A percentile compares a stretch with the other conserved stretches of the same genome.
Conservation (phyloP, 345 rosid species). For the Dipteronia dyeriana region DNA sequence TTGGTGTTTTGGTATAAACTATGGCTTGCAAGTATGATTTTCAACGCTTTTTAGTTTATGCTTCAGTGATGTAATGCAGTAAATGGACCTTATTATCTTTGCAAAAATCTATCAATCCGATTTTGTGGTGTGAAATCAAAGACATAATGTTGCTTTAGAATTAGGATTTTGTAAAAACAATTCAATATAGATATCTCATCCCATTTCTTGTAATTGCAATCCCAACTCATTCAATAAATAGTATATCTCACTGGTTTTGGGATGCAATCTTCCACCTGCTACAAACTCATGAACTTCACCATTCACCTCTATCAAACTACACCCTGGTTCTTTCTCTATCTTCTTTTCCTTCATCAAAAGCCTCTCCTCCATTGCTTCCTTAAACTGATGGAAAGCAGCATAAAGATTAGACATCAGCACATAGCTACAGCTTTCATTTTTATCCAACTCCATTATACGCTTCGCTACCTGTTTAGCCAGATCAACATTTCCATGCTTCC, state of each 20-base stretch:
- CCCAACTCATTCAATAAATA: conserved; percentile 39
- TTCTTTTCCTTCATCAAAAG: conserved; percentile 52
- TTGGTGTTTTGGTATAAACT: not conserved
- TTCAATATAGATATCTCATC: too few species aligned
- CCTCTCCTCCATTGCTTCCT: conserved; percentile 63
- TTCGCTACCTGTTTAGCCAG: conserved; percentile 61
- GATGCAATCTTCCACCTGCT: conserved; percentile 67
- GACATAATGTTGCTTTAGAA: too few species aligned
- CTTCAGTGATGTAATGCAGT: not conserved
- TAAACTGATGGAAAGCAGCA: conserved; percentile 48
- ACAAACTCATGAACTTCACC: conserved; percentile 81
- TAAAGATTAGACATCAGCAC: conserved; percentile 72
- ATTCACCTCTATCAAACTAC: conserved; percentile 73
- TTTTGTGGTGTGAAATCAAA: too few species aligned
- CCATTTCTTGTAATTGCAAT: conserved; percentile 2
- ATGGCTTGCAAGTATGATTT: not conserved
- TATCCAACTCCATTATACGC: conserved; percentile 47
- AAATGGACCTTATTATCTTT: not conserved
- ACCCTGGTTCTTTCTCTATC: conserved; percentile 66
- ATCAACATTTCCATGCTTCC: conserved; percentile 51
- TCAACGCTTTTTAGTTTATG: not conserved
- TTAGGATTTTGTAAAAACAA: too few species aligned
- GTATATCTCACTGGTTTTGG: conserved; percentile 54
- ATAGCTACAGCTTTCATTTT: conserved; percentile 57
- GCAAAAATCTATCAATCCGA: too few species aligned